Evolutionary conservation across 257 asterid genomes (phyloP), one percentile per base, ranked within the genome.

Genomic region (Solanum stenotomum): DNA sequence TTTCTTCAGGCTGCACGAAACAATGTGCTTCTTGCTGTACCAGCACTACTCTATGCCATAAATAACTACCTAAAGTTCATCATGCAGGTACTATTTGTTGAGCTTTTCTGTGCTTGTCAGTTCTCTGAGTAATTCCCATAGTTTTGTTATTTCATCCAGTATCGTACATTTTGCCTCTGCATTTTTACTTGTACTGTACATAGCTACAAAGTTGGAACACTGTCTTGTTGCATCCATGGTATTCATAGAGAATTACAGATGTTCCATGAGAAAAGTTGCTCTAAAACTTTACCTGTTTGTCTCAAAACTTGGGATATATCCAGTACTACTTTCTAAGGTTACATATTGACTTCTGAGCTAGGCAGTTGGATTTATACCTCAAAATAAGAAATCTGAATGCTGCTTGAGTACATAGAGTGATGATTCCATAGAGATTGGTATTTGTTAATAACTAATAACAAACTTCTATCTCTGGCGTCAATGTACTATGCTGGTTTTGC

Each of bases 1-100:
- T 89, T 86, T 46, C 88, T 87, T 91, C 96, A 96, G 99, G 99
- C 99, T 88, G 99, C 99, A 88, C 94, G 96, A 67, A 96, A 86
- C 89, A 96, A 96, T 89, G 87, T 52, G 56, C 98, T 96, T 84
- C 97, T 96, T 86, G 98, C 99, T 22, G 95, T 96, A 89, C 99
- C 99, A 14, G 99, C 99, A 79, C 89, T 96, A 83, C 96, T 96
- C 79, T 96, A 96, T 93, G 99, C 99, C 89, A 88, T 96, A 89
- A 96, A 96, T 92, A 96, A 96, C 90, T 96, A 96, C 89, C 93
- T 96, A 87, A 96, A 96, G 93, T 96, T 96, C 87, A 93, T 88
- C 87, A 96, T 96, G 99, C 99, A 96, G 99, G 99, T 96, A 92
- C 77, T 71, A 46, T 33, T 37, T 86, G 81, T 35, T 82, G 29